Evolutionary conservation across 495 filamentous ascomycete genomes (phyloP).

Genomic region (Neurospora tetraspora): DNA sequence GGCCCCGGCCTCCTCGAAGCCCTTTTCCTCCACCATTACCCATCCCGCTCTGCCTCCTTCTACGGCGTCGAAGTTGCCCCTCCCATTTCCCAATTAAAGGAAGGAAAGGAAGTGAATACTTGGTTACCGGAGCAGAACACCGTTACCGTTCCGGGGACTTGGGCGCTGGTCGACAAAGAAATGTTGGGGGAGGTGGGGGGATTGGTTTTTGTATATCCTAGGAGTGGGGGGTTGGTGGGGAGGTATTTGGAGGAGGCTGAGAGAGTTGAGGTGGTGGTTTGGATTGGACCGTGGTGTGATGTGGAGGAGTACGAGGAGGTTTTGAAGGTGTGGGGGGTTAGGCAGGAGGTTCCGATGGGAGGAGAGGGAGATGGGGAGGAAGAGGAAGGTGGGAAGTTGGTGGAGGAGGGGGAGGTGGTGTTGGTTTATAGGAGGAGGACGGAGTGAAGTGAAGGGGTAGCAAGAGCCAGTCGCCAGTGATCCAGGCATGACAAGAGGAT

Average conservation of each 20-base stretch:
- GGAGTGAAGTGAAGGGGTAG: neutral
- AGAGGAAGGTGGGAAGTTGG: neutral
- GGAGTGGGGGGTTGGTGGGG: conserved; percentile 7
- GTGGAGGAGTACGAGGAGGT: conserved; percentile 4
- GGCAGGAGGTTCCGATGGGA: no score
- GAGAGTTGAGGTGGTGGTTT: conserved; percentile 11
- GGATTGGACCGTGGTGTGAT: conserved; percentile 19
- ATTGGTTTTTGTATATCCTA: conserved; percentile 17
- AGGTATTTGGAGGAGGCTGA: conserved; percentile 6
- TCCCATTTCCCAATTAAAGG: neutral
- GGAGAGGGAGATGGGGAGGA: neutral
- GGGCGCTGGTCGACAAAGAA: conserved; percentile 7
- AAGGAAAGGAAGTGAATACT: conserved; percentile 7
- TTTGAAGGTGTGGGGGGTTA: conserved; percentile 7
- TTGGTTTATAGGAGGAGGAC: conserved; percentile 8
- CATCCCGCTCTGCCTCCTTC: conserved; percentile 2
- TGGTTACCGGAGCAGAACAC: conserved; percentile 12
- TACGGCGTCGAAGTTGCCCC: conserved; percentile 13
- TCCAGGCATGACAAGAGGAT: neutral
- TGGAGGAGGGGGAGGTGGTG: conserved; percentile 11
- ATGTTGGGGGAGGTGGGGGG: neutral
- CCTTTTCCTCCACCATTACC: conserved; percentile 8
- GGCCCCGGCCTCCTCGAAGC: conserved; percentile 19
- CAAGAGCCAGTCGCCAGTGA: neutral
- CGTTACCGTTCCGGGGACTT: conserved; percentile 4